Evolutionary conservation across 306 rosid genomes (phyloP).

Genomic region (Quillaja saponaria): DNA sequence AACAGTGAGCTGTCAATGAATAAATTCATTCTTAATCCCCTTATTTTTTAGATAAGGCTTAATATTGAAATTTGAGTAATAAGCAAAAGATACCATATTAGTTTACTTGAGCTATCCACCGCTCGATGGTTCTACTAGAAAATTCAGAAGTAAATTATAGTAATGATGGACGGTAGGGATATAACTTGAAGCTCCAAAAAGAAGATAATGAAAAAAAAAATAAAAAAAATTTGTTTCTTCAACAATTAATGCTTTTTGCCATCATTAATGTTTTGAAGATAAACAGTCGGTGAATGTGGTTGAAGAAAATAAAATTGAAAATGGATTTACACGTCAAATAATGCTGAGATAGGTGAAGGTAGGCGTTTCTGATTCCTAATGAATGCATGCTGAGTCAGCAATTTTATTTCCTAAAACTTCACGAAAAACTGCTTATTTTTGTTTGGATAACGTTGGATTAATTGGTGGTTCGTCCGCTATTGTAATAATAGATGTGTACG

Average conservation of each 20-base stretch:
- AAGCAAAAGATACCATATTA: too few species aligned
- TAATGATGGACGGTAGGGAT: slow-evolving; percentile 6
- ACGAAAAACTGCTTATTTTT: neutral
- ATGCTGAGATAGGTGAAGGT: slow-evolving; percentile 13
- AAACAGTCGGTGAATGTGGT: slow-evolving; percentile 22
- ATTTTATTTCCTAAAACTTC: neutral
- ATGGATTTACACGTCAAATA: slow-evolving; percentile 36
- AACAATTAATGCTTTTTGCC: too few species aligned
- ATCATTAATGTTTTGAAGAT: slow-evolving; percentile 11
- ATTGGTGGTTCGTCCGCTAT: slow-evolving; percentile 29
- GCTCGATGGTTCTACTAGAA: slow-evolving; percentile 28
- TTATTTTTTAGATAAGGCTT: slow-evolving; percentile 15
- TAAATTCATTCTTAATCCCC: neutral
- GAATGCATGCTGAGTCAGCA: slow-evolving; percentile 42
- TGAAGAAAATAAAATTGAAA: neutral
- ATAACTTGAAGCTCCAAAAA: neutral
- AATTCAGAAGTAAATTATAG: neutral
- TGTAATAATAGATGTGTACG: slow-evolving; percentile 27
- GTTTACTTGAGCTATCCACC: slow-evolving; percentile 7
- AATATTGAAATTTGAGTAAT: neutral
- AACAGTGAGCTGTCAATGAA: slow-evolving; percentile 39
- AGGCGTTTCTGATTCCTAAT: too few species aligned
- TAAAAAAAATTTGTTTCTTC: too few species aligned
- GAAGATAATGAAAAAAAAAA: too few species aligned
- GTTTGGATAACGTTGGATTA: slow-evolving; percentile 38